These are phyloP conservation scores for Zygosaccharomyces siamensis DNA, from an alignment of 805 yeast species.

Conservation along the genomic window DNA sequence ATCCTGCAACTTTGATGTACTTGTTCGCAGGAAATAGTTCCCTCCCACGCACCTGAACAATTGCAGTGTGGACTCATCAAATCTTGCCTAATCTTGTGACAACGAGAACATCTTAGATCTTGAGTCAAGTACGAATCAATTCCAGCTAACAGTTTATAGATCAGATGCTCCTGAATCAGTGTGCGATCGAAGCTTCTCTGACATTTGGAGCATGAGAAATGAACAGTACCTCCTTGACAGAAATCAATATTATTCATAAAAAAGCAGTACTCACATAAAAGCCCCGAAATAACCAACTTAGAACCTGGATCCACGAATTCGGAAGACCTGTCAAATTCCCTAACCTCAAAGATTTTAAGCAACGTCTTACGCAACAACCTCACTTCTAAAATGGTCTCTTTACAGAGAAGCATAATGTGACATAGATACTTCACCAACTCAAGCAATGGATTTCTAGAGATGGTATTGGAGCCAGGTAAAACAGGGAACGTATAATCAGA, in stretches of 20 bases:
- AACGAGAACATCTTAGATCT: constrained; percentile 76
- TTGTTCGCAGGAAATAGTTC: constrained; percentile 44
- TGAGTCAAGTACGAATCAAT: constrained; percentile 66
- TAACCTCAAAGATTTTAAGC: constrained; percentile 65
- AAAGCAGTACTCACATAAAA: constrained; percentile 78
- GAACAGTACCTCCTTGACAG: constrained; percentile 54
- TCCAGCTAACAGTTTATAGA: constrained; percentile 54
- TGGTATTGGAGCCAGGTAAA: constrained; percentile 67
- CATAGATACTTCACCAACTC: constrained; percentile 73
- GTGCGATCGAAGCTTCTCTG: constrained; percentile 57
- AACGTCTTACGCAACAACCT: constrained; percentile 71
- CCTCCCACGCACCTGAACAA: constrained; percentile 85
- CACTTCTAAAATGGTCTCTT: constrained; percentile 62
- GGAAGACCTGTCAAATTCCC: constrained; percentile 78
- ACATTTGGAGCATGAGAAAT: constrained; percentile 67
- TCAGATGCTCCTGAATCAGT: constrained; percentile 71
- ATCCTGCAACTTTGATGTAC: constrained; percentile 44
- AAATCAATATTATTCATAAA: constrained; percentile 72
- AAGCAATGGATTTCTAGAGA: constrained; percentile 62
- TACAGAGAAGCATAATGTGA: constrained; percentile 66
- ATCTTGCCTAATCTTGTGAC: constrained; percentile 60
- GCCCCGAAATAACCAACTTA: constrained; percentile 57
- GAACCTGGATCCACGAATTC: constrained; percentile 71
- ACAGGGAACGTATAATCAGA: constrained; percentile 68
- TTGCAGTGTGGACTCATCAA: constrained; percentile 70